Conservation (phyloP, 2,329 filamentous ascomycete genomes). For the Fusarium concolor region DNA sequence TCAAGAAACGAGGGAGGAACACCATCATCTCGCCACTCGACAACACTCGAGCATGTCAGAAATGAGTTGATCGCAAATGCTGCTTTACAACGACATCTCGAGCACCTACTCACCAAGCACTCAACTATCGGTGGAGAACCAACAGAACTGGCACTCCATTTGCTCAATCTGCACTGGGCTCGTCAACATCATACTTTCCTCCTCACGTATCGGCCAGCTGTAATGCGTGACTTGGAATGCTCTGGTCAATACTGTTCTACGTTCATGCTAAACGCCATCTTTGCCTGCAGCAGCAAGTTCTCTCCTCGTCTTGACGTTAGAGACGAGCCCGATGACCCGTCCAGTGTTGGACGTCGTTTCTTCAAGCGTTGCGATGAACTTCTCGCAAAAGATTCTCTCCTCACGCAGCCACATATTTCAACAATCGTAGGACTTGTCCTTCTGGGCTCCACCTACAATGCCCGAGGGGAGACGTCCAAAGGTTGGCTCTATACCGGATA, state of each 20-base stretch:
- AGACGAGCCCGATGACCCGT: neutral
- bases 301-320: constrained; percentile 1
- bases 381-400: neutral
- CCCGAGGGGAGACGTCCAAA: constrained; percentile 17
- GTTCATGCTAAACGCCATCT: constrained; percentile 20
- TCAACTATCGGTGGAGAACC: neutral
- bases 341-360: constrained; percentile 1
- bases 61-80: constrained; percentile 16
- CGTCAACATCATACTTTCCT: constrained; percentile 22
- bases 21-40: neutral
- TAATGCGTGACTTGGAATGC: constrained; percentile 15
- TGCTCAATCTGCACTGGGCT: constrained; percentile 21
- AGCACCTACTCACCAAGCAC: neutral
- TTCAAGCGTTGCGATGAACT: constrained; percentile 13
- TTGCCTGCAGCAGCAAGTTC: constrained; percentile 17
- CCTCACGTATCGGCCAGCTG: constrained; percentile 11
- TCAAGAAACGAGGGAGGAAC: neutral
- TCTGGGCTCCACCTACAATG: constrained; percentile 12
- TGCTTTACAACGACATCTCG: constrained; percentile 3
- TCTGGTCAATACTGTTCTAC: constrained; percentile 1
- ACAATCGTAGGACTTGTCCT: constrained; percentile 13
- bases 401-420: constrained; percentile 1
- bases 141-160: constrained; percentile 8
- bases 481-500: constrained; percentile 18
- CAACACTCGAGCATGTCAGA: neutral